Base-by-base conservation (phyloP, 208 protist genomes). In the Endotrypanum monterogeii region DNA sequence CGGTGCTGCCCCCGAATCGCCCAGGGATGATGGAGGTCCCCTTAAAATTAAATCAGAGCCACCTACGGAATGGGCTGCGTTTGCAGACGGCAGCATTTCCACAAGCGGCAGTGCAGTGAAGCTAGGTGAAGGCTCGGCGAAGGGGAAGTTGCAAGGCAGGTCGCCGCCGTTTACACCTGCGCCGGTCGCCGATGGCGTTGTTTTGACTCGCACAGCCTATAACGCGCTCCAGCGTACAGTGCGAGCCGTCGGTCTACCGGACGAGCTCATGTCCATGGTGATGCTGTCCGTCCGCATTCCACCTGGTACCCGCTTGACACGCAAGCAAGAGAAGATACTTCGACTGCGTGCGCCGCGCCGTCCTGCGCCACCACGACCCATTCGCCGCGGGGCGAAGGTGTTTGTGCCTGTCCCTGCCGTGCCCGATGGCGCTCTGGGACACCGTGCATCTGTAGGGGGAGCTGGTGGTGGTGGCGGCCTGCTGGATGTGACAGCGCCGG, bases 381-480 rank as follows among this genome's bases (percentile, higher is more conserved):
- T 89, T 5, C 84, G 91, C 18, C 79, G 88, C 20, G 91, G 91
- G 2, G 88, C 88, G 12, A 93, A 91, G 79, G 91, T 95, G 18
- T 75, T 84, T 37, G 44, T 92, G 30, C 58, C 69, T 8, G 67
- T 63, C 16, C 30, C 67, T 23, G 79, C 73, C 12, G 50, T 75
- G 3, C 1, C 55, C 44, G 30, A n/a, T 46, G 14, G 35, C 55
- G 41, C 35, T 51, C n/a, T 20, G 35, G 66, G 14, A n/a, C 30
- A 69, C 16, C 67, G 54, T 51, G 18, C 20, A 16, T 16, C 56
- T 35, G 62, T 41, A 66, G 35, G 61, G 62, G 32, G 71, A 39
- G 68, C 23, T n/a, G 74, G 44, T 16, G 67, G 56, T 16, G 55
- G 56, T 14, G 63, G 72, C 44, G 67, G 56, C 7, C 68, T 79